A percentile compares a stretch with the other conserved stretches of the same genome.
Conservation (phyloP, 208 protist species). For the Vickermania ingenoplastis region DNA sequence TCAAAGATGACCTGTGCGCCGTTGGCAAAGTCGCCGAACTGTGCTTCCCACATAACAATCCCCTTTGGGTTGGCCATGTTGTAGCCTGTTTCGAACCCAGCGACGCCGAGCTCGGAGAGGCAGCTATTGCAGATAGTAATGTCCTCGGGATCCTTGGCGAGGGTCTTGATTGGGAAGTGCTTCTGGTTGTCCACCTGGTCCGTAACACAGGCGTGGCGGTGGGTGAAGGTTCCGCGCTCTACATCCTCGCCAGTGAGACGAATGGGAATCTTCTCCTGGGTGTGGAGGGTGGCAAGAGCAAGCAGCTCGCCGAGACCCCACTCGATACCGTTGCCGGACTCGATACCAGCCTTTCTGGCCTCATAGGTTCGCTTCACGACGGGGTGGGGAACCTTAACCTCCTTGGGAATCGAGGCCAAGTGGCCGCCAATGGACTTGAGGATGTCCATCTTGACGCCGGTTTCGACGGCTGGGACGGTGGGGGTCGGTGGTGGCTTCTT, state of each 20-base stretch:
- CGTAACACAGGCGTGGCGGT: conserved; percentile 93
- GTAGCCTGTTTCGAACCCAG: conserved; percentile 97
- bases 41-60: conserved; percentile 98
- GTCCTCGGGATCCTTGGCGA: conserved; percentile 66
- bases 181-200: conserved; percentile 91
- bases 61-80: conserved; percentile 91
- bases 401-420: conserved; percentile 80
- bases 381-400: conserved; percentile 78
- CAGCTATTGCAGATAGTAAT: conserved; percentile 93
- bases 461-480: conserved; percentile 42
- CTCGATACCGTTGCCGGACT: conserved; percentile 82
- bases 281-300: conserved; percentile 86
- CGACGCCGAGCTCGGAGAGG: conserved; percentile 95
- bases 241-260: conserved; percentile 95
- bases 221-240: conserved; percentile 98
- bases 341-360: conserved; percentile 74
- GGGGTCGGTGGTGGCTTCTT: conserved; percentile 22
- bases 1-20: conserved; percentile 98
- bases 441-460: conserved; percentile 51
- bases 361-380: conserved; percentile 89
- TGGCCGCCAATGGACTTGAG: conserved; percentile 63
- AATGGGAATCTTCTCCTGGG: conserved; percentile 90
- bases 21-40: conserved; percentile 99
- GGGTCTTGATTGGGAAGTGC: conserved; percentile 69
- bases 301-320: conserved; percentile 95